phyloP scores from a whole-genome alignment of 1,284 basidiomycete species.

The Inonotus obliquus region DNA sequence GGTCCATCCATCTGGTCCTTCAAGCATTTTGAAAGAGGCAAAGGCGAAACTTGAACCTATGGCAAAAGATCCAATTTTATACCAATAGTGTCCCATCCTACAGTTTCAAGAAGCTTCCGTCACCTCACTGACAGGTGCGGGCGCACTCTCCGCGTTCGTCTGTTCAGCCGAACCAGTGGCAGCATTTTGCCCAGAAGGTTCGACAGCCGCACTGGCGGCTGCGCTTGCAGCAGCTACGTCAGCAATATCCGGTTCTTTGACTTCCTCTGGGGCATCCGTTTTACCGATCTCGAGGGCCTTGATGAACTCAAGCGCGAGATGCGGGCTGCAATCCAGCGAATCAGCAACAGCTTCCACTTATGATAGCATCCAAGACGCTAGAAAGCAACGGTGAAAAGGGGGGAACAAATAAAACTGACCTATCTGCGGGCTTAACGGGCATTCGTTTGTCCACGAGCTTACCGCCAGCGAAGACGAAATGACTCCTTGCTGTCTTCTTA shows the following conservation, averaged over 20 bases:
- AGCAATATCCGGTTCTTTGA: background rate
- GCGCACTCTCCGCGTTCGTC: background rate
- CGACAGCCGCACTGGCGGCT: background rate
- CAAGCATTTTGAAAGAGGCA: background rate
- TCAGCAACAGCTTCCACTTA: background rate
- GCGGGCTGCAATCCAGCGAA: slow-evolving; percentile 27
- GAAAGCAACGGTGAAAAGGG: background rate
- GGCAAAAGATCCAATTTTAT: background rate
- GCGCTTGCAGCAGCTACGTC: slow-evolving; percentile 9
- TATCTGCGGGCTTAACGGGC: slow-evolving; percentile 80
- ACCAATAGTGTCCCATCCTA: background rate
- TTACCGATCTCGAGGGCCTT: slow-evolving; percentile 23
- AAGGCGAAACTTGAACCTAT: too few relatives aligned
- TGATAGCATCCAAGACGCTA: background rate
- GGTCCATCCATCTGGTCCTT: background rate
- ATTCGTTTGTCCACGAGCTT: slow-evolving; percentile 78
- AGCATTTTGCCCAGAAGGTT: background rate
- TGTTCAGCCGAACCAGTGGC: background rate
- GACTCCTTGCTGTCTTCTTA: slow-evolving; percentile 81
- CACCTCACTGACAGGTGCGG: background rate
- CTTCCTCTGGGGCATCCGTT: background rate
- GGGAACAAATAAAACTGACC: slow-evolving; percentile 38
- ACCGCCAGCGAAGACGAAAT: slow-evolving; percentile 88
- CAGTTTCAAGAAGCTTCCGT: background rate
- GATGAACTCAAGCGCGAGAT: slow-evolving; percentile 40